Percentiles rank a stretch among this genome's conserved stretches.
phyloP scores from a whole-genome alignment of 179 eudicot genomes.

The Spergularia azorica region DNA sequence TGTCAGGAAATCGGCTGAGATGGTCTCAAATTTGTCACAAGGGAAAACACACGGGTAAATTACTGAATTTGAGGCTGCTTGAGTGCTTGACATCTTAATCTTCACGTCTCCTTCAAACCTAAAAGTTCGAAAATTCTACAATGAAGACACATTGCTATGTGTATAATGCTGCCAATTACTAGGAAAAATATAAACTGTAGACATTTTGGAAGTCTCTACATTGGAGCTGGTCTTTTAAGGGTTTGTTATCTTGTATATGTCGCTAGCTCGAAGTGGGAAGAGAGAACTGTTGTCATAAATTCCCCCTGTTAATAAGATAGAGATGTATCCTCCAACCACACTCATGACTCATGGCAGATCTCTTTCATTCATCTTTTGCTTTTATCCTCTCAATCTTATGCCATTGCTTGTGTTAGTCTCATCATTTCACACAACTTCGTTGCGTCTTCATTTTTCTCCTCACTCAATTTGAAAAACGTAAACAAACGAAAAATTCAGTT shows the following conservation, averaged over 20 bases:
- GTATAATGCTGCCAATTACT: background rate
- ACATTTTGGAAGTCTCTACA: background rate
- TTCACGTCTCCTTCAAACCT: background rate
- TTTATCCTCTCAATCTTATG: background rate
- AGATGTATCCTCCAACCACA: constrained; percentile 25
- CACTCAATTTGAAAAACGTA: no score
- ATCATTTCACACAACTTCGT: no score
- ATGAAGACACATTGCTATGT: background rate
- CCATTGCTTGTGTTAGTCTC: constrained; percentile 10
- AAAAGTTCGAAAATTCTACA: background rate
- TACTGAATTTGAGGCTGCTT: background rate
- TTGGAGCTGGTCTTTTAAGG: constrained; percentile 13
- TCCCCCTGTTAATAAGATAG: background rate
- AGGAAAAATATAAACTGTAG: constrained; percentile 3
- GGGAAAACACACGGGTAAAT: background rate
- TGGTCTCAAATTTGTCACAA: background rate
- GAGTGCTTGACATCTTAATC: no score
- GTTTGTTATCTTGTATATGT: background rate
- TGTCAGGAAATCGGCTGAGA: no score
- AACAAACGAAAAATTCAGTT: no score
- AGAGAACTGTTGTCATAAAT: constrained; percentile 7
- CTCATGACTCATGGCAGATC: background rate
- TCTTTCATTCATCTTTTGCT: background rate
- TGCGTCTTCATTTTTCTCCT: no score
- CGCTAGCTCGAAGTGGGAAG: constrained; percentile 11